Percentiles rank a stretch among this genome's conserved stretches.
phyloP scores from a whole-genome alignment of 257 asterid genomes.

The Anisodus tanguticus region DNA sequence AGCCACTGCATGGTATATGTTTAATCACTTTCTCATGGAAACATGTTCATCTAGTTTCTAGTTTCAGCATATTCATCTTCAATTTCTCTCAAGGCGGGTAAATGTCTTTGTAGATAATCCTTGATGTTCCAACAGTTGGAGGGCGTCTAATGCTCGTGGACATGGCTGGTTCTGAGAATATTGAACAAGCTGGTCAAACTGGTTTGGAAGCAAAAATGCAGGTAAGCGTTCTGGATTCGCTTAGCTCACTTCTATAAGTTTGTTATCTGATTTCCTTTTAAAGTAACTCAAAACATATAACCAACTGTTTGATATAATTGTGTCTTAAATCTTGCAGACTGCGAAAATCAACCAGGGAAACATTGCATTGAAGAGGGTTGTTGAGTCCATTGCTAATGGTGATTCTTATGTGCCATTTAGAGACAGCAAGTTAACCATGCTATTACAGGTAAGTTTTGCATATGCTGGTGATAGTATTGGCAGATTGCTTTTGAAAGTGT shows the following conservation, averaged over 20 bases:
- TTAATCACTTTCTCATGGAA: background rate
- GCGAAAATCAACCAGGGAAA: constrained; percentile 94
- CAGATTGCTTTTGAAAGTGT: background rate
- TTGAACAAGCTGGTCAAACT: constrained; percentile 93
- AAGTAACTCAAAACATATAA: background rate
- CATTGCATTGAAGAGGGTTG: constrained; percentile 85
- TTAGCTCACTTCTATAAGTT: background rate
- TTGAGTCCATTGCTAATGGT: constrained; percentile 94
- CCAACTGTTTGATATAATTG: background rate
- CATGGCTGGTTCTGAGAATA: constrained; percentile 98
- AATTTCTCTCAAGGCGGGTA: background rate
- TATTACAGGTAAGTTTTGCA: constrained; percentile 68
- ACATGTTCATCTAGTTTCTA: background rate
- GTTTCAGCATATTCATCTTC: background rate
- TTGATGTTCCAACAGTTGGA: constrained; percentile 96
- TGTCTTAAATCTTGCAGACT: constrained; percentile 56
- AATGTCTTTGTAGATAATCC: constrained; percentile 57
- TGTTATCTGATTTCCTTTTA: background rate
- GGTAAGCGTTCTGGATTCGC: constrained; percentile 41
- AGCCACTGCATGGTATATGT: constrained; percentile 92
- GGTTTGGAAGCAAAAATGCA: constrained; percentile 95
- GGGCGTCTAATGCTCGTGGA: constrained; percentile 95
- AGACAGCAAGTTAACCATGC: constrained; percentile 99
- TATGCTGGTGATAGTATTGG: background rate
- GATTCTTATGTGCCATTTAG: constrained; percentile 97